These are phyloP conservation scores for Casuarina equisetifolia DNA, from an alignment of 306 rosid species.

Conservation along the genomic window DNA sequence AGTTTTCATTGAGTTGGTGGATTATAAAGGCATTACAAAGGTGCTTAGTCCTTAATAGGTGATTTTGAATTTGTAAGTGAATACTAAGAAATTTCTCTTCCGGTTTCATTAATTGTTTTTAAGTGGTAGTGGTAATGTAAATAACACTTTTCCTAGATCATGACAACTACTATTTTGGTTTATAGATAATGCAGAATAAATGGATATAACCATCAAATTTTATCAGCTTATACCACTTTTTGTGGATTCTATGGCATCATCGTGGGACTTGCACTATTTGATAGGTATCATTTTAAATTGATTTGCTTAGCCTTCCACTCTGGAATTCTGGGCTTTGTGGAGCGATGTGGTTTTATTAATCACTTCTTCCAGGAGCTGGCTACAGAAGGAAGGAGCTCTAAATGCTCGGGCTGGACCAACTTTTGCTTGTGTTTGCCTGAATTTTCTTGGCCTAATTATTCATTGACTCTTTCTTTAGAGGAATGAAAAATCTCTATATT, in stretches of 20 bases:
- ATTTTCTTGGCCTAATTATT: not conserved
- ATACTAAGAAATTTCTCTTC: too few relatives aligned
- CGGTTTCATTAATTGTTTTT: too few relatives aligned
- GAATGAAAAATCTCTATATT: not conserved
- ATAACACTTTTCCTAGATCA: too few relatives aligned
- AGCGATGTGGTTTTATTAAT: not conserved
- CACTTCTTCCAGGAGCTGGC: not conserved
- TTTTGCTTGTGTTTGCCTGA: not conserved
- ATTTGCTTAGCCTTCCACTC: not conserved
- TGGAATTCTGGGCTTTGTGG: not conserved
- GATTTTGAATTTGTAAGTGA: too few relatives aligned
- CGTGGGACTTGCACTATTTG: not conserved
- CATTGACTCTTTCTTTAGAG: conserved; percentile 3
- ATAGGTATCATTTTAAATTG: not conserved
- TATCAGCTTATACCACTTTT: not conserved
- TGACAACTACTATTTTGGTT: not conserved
- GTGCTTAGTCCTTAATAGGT: too few relatives aligned
- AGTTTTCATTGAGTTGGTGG: too few relatives aligned
- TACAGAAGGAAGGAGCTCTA: not conserved
- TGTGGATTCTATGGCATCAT: not conserved
- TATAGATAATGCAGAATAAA: not conserved
- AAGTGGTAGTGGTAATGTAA: too few relatives aligned
- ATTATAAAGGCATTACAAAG: too few relatives aligned
- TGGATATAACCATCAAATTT: not conserved
- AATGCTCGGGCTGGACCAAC: not conserved